Evolutionary conservation across 2,329 filamentous ascomycete genomes (phyloP).

Genomic region (Phaeosphaeria sp.): DNA sequence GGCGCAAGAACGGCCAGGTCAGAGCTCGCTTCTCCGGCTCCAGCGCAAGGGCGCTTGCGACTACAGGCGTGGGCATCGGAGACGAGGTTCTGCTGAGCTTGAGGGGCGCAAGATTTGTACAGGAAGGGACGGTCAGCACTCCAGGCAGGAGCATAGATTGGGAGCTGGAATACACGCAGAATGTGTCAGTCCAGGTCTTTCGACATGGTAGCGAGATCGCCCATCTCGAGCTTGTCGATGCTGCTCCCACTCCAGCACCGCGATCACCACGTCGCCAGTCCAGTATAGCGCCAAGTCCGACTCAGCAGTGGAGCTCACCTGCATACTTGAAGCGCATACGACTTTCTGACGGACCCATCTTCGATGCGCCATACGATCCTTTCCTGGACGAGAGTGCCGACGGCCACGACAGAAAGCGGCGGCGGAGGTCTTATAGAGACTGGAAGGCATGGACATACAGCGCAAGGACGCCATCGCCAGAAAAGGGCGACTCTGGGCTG

Average conservation of each 20-base stretch:
- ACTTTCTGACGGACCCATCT: constrained; percentile 71
- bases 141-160: constrained; percentile 65
- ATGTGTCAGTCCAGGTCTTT: constrained; percentile 48
- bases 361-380: constrained; percentile 68
- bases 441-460: constrained; percentile 77
- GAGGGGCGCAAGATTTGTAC: constrained; percentile 70
- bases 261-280: constrained; percentile 29
- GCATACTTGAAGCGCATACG: constrained; percentile 75
- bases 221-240: constrained; percentile 61
- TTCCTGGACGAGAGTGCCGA: constrained; percentile 68
- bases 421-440: constrained; percentile 72
- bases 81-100: constrained; percentile 76
- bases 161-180: constrained; percentile 59
- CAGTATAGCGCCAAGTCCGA: constrained; percentile 11
- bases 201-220: constrained; percentile 57
- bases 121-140: constrained; percentile 61
- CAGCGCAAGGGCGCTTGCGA: constrained; percentile 72
- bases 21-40: constrained; percentile 76
- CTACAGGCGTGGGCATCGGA: constrained; percentile 75
- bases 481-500: constrained; percentile 53
- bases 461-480: constrained; percentile 74
- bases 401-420: constrained; percentile 70
- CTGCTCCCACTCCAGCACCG: constrained; percentile 34
- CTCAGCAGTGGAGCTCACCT: constrained; percentile 71
- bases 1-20: constrained; percentile 79